Conservation (phyloP, 306 rosid species). For the Lathyrus tuberosus region DNA sequence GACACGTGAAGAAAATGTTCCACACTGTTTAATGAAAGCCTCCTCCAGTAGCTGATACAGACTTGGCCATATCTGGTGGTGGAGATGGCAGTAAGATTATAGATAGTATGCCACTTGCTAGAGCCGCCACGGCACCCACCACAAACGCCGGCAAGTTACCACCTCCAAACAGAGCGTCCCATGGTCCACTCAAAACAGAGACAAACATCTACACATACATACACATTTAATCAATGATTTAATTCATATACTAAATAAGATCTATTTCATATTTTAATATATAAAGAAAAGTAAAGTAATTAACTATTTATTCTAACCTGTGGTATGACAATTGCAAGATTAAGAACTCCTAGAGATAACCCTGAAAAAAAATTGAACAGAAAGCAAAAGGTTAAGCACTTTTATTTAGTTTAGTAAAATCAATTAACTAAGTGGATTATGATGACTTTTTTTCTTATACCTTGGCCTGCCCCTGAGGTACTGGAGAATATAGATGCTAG, state of each 20-base stretch:
- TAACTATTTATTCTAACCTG: too few species aligned
- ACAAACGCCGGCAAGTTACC: conserved; percentile 91
- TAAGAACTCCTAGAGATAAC: conserved; percentile 78
- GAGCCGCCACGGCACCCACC: conserved; percentile 69
- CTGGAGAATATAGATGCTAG: conserved; percentile 80
- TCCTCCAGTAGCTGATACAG: conserved; percentile 27
- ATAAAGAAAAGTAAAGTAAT: background rate
- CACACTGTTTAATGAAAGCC: conserved; percentile 48
- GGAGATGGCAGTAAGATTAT: conserved; percentile 73
- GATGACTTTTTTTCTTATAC: conserved; percentile 35
- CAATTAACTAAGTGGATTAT: background rate
- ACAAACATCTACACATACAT: conserved; percentile 59
- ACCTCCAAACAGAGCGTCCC: conserved; percentile 77
- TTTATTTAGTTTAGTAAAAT: background rate
- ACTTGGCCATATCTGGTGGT: conserved; percentile 55
- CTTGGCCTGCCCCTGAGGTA: conserved; percentile 84
- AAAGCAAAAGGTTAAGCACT: conserved; percentile 16
- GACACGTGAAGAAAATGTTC: conserved; percentile 7
- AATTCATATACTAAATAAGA: background rate
- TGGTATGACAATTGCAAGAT: conserved; percentile 74
- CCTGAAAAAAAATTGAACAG: conserved; percentile 50
- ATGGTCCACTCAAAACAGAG: conserved; percentile 71
- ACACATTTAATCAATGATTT: background rate
- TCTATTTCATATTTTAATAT: background rate
- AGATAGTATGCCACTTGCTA: conserved; percentile 59